Evolutionary conservation across 768 basidiomycete genomes (phyloP), one percentile per base, ranked within the genome.

Genomic region (Boletus pseudo-olivaceus): DNA sequence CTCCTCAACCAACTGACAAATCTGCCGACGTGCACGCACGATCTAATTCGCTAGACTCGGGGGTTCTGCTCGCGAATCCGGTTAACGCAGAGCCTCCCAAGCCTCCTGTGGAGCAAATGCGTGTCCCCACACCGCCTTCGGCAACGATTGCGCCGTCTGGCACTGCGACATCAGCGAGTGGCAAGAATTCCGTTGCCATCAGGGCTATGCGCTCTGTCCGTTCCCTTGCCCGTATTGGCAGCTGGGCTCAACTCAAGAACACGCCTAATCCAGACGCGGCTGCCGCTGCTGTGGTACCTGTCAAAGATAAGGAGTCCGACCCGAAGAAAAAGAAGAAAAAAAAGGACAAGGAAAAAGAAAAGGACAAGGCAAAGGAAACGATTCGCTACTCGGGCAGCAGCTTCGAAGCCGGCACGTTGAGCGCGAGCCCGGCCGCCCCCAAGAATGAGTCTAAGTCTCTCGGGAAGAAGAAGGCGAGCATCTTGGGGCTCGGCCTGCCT

Each of bases 141-240:
- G 58, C 47, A 5, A 73, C 76, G 7, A 68, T 70, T n/a, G 74
- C 75, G 2, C 73, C 74, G 19, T 73, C 76, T n/a, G 55, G 63
- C 3, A 58, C 63, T 42, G 60, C 54, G 5, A 49, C 54, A 42
- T 37, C 46, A 27, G 70, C 69, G 20, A 44, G 46, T 37, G 66
- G 64, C 47, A 78, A 80, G 29, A 82, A 79, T 30, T 89, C 87
- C 0, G 87, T 92, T 40, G 90, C 90, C 0, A 54, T 91, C 29
- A 81, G 90, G 6, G 90, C 90, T 5, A 91, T 92, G 74, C 77
- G 85, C 40, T 86, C 84, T 14, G 83, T 93, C 59, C 77, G 84
- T 27, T 85, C 83, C 3, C 68, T 91, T 39, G 89, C 90, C 4
- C 74, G 83, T 33, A 83, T 91, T 43, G 80, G 83, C 2, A 85